Conservation (phyloP, 495 filamentous ascomycete genomes). For the Penicillium paxilli region DNA sequence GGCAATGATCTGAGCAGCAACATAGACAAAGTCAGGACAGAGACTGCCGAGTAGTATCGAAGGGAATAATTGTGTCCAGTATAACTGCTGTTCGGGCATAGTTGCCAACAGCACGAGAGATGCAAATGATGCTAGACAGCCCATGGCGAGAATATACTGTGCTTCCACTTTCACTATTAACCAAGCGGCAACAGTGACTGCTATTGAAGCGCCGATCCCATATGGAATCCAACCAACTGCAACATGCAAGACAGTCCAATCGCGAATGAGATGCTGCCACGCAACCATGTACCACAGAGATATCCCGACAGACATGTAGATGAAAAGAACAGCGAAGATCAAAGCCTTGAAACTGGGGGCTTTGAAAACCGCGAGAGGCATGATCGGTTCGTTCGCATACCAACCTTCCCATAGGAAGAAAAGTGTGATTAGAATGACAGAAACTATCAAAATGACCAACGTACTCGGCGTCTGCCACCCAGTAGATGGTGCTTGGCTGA, state of each 20-base stretch:
- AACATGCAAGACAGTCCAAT: constrained; percentile 44
- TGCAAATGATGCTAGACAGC: constrained; percentile 36
- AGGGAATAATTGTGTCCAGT: constrained; percentile 54
- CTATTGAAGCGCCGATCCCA: constrained; percentile 37
- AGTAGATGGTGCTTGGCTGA: constrained; percentile 51
- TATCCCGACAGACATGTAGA: constrained; percentile 52
- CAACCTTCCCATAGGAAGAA: constrained; percentile 50
- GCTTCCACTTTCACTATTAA: constrained; percentile 48
- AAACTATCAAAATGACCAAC: constrained; percentile 43
- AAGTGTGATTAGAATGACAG: constrained; percentile 35
- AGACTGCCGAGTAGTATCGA: constrained; percentile 45
- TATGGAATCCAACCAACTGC: constrained; percentile 46
- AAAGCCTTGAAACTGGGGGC: constrained; percentile 48
- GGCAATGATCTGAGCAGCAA: constrained; percentile 54
- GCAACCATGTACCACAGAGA: constrained; percentile 49
- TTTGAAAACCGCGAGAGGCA: constrained; percentile 52
- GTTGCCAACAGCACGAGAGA: constrained; percentile 46
- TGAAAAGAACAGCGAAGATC: constrained; percentile 49
- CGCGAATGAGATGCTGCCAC: constrained; percentile 47
- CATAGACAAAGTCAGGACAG: constrained; percentile 53
- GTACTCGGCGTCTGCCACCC: constrained; percentile 50
- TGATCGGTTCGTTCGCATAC: constrained; percentile 42
- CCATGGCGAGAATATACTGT: constrained; percentile 53
- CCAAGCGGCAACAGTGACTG: constrained; percentile 47
- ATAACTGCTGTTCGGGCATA: constrained; percentile 47